phyloP scores from a whole-genome alignment of 2,329 filamentous ascomycete species.

The Erysiphe pulchra region DNA sequence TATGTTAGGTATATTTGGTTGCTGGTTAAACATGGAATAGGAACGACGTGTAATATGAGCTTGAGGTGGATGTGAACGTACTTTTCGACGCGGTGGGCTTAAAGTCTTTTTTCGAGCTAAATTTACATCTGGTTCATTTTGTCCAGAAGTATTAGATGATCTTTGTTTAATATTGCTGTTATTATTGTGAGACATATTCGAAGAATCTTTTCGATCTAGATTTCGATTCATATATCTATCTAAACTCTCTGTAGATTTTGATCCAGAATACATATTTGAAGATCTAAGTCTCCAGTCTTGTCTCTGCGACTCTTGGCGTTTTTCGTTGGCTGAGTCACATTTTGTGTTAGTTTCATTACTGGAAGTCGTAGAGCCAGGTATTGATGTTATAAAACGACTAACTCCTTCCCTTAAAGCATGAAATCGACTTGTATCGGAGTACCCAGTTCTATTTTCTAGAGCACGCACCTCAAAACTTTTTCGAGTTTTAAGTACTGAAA shows the following conservation, averaged over 20 bases:
- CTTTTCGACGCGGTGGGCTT: background rate
- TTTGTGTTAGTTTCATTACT: background rate
- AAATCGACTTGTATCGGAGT: background rate
- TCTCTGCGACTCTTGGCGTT: background rate
- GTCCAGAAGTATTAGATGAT: no score
- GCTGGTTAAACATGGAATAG: background rate
- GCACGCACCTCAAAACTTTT: background rate
- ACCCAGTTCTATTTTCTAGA: background rate
- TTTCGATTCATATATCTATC: background rate
- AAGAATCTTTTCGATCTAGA: background rate
- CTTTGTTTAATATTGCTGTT: no score
- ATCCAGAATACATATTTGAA: background rate
- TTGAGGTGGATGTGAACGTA: slow-evolving; percentile 2
- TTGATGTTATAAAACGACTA: background rate
- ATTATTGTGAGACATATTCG: background rate
- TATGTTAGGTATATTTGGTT: background rate
- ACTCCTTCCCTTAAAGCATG: background rate
- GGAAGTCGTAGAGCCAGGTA: background rate
- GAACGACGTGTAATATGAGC: slow-evolving; percentile 1
- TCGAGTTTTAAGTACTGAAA: no score
- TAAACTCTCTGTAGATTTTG: background rate
- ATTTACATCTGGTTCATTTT: background rate
- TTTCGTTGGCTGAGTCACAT: background rate
- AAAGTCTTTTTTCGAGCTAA: background rate
- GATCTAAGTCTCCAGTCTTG: background rate